Conservation (phyloP, 306 rosid genomes). For the Prunus davidiana region DNA sequence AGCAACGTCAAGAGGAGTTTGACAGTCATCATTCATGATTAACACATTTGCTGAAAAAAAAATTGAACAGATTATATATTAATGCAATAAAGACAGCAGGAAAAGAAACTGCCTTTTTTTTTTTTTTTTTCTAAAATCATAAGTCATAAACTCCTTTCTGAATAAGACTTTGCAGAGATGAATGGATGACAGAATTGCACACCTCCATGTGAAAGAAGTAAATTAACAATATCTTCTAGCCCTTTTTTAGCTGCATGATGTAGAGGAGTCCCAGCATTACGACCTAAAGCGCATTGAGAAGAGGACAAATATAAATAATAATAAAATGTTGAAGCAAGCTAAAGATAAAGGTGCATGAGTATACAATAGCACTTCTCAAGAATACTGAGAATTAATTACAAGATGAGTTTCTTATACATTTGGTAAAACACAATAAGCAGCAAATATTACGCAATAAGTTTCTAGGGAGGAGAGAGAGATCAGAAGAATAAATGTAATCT, state of each 20-base stretch:
- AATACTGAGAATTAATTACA: not conserved
- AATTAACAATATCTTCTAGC: slow-evolving; percentile 60
- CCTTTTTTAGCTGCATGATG: slow-evolving; percentile 99
- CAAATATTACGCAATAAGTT: not conserved
- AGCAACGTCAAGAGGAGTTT: slow-evolving; percentile 84
- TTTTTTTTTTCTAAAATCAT: not conserved
- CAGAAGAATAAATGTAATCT: not conserved
- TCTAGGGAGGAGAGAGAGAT: not conserved
- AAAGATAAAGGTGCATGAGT: not conserved
- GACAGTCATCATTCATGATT: slow-evolving; percentile 90
- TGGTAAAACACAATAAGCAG: not conserved
- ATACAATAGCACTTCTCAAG: not conserved
- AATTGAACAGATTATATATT: slow-evolving; percentile 16
- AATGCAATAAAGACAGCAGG: not conserved
- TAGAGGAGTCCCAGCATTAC: slow-evolving; percentile 86
- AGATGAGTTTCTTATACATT: not conserved
- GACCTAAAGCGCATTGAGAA: slow-evolving; percentile 37
- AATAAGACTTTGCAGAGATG: not conserved
- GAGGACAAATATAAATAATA: not conserved
- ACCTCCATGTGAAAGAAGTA: slow-evolving; percentile 88
- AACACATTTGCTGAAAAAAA: slow-evolving; percentile 71
- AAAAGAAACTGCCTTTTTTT: not conserved
- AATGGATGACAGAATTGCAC: slow-evolving; percentile 8
- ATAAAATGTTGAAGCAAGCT: not conserved
- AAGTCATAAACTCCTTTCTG: not conserved